Conservation (phyloP, 2,329 filamentous ascomycete species). For the Arthroderma sp. region DNA sequence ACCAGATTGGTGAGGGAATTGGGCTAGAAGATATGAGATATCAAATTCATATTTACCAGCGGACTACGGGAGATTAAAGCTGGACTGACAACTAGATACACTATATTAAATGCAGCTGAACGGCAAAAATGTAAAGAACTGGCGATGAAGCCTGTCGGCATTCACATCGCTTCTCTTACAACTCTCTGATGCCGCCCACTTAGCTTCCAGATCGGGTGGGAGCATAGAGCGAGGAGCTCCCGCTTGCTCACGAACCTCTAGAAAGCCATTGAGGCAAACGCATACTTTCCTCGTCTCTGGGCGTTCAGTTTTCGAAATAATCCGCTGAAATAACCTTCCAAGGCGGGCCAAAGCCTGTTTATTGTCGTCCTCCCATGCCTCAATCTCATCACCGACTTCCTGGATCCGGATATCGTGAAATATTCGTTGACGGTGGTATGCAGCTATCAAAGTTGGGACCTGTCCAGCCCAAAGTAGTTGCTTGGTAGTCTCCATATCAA, state of each 20-base stretch:
- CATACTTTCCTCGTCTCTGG: slow-evolving; percentile 1
- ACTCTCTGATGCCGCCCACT: not conserved
- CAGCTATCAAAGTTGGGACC: slow-evolving; percentile 39
- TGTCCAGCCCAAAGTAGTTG: slow-evolving; percentile 39
- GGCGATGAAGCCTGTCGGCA: too few relatives aligned
- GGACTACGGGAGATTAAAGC: too few relatives aligned
- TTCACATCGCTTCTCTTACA: too few relatives aligned
- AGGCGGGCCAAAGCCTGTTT: slow-evolving; percentile 9
- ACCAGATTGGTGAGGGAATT: slow-evolving; percentile 79
- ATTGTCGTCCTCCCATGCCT: slow-evolving; percentile 32
- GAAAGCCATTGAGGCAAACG: not conserved
- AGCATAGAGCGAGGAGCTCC: not conserved
- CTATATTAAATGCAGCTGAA: too few relatives aligned
- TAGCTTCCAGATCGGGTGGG: slow-evolving; percentile 3
- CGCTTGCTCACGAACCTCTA: slow-evolving; percentile 1
- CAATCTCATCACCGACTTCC: slow-evolving; percentile 24
- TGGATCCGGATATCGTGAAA: slow-evolving; percentile 33
- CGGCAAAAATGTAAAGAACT: too few relatives aligned
- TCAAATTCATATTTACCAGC: slow-evolving; percentile 69
- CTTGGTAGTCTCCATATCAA: slow-evolving; percentile 29
- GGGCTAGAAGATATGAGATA: slow-evolving; percentile 89
- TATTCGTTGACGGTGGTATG: slow-evolving; percentile 32
- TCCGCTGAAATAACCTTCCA: slow-evolving; percentile 1
- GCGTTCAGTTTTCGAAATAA: slow-evolving; percentile 1
- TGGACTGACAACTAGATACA: too few relatives aligned